Base-by-base conservation (phyloP, 2,329 filamentous ascomycete genomes). In the Zalaria sp. region DNA sequence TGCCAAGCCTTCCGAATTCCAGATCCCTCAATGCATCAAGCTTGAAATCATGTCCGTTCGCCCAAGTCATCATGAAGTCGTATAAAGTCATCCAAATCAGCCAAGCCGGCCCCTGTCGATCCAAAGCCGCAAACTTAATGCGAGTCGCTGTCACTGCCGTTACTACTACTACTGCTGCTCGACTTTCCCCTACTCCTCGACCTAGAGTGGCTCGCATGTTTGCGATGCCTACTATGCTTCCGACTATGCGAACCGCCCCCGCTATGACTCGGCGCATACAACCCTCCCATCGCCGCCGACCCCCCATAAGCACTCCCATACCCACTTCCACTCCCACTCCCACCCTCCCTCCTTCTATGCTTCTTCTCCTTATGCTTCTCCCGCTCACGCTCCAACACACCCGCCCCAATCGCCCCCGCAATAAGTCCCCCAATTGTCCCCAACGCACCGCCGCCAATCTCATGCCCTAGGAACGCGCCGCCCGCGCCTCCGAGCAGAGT, bases 331-430 rank as follows among this genome's bases (percentile, higher is more conserved):
- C n/a, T n/a, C 7, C 29, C 7, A 7, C n/a, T 32, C 29, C n/a
- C n/a, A n/a, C n/a, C 7, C 29, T 32, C n/a, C 29, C 3, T 32
- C 29, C n/a, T n/a, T n/a, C n/a, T n/a, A n/a, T n/a, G n/a, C n/a
- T 32, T n/a, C 29, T 3, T 32, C 29, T 32, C n/a, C 29, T 32
- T 32, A 32, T 32, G n/a, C 29, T 32, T 32, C 29, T 32, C 29
- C 7, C n/a, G 29, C 40, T 68, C 66, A 53, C 68, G 54, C 57
- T 70, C 68, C 5, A 74, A 46, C 32, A 68, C 49, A 45, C 75
- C 75, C 1, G 73, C 73, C 3, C 67, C 69, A n/a, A 76, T 62
- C 1, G 72, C 71, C 29, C 73, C 73, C 10, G 65, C 68, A 1
- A 71, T 61, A 0, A 67, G 63, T 7, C 69, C 71, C 5, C 65